These are phyloP conservation scores for Withania somnifera DNA, from an alignment of 305 asterid species.

Conservation along the genomic window DNA sequence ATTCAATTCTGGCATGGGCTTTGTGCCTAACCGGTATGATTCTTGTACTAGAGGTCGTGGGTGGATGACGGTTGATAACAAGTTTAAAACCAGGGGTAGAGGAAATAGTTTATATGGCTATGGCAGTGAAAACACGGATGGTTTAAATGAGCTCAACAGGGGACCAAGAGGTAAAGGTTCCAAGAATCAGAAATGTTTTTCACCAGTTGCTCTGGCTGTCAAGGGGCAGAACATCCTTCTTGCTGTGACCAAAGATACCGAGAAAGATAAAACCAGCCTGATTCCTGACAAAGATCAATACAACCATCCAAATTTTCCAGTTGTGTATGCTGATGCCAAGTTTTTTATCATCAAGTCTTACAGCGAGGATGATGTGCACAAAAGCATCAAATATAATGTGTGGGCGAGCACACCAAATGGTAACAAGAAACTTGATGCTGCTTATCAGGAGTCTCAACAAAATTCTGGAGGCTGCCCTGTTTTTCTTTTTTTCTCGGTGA, in stretches of 20 bases:
- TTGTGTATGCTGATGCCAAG: slow-evolving; percentile 45
- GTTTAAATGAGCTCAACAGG: slow-evolving; percentile 51
- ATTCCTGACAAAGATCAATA: slow-evolving; percentile 35
- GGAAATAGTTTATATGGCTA: slow-evolving; percentile 32
- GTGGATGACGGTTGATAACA: slow-evolving; percentile 42
- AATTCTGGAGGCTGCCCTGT: slow-evolving; percentile 37
- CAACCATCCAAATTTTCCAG: slow-evolving; percentile 38
- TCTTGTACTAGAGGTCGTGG: slow-evolving; percentile 29
- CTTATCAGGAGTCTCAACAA: slow-evolving; percentile 41
- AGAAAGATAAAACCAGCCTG: slow-evolving; percentile 18
- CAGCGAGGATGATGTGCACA: slow-evolving; percentile 87
- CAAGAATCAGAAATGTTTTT: slow-evolving; percentile 31
- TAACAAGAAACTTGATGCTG: slow-evolving; percentile 64
- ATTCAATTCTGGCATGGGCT: slow-evolving; percentile 38
- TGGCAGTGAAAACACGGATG: slow-evolving; percentile 39
- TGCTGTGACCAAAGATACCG: slow-evolving; percentile 20
- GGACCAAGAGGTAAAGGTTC: slow-evolving; percentile 49
- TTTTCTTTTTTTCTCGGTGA: slow-evolving; percentile 58
- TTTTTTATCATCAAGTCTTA: slow-evolving; percentile 77
- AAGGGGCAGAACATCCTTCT: slow-evolving; percentile 42
- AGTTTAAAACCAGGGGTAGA: slow-evolving; percentile 46
- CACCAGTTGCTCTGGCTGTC: slow-evolving; percentile 30
- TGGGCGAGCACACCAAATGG: slow-evolving; percentile 90
- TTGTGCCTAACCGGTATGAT: slow-evolving; percentile 38
- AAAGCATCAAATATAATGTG: slow-evolving; percentile 71